Evolutionary conservation across 306 rosid genomes (phyloP), one percentile per base, ranked within the genome.

Genomic region (Boehmeria nivea): DNA sequence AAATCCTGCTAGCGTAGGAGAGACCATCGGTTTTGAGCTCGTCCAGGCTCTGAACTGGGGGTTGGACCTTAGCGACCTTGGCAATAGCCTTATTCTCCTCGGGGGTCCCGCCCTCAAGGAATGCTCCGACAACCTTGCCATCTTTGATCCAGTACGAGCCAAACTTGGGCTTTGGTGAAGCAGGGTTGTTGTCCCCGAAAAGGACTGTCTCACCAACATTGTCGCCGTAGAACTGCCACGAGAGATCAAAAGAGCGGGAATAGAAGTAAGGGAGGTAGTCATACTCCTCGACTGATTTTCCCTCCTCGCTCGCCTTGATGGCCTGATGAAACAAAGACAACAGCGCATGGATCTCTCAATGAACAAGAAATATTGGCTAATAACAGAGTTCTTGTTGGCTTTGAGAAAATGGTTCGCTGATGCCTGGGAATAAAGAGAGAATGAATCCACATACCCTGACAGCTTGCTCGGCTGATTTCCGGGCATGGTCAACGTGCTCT

Each of bases 391-490:
- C n/a, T n/a, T n/a, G n/a, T n/a, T n/a, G n/a, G n/a, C n/a, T n/a
- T n/a, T n/a, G n/a, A n/a, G n/a, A n/a, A n/a, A n/a, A n/a, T n/a
- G n/a, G n/a, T n/a, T n/a, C n/a, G n/a, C n/a, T n/a, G n/a, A 31
- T 31, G 36, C 36, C 8, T 31, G 36, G 22, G 20, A 12, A 52
- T 10, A 37, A 36, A 15, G 19, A 20, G 33, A 40, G 33, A 40
- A 26, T 38, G 72, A 57, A 66, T 40, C 14, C 39, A 12, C 70
- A 66, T 62, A 91, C 99, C 95, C 82, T 84, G 46, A 79, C 99
- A 45, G 96, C 88, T 71, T 91, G 96, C 88, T 87, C 96, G n/a
- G 96, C 99, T n/a, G 99, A 91, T 77, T 87, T 87, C 69, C 99
- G 93, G 60, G 99, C 61, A 64, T 91, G 99, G 62, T 91, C 99